Conservation (phyloP, 805 yeast species). For the Jamesozyma gamospora region DNA sequence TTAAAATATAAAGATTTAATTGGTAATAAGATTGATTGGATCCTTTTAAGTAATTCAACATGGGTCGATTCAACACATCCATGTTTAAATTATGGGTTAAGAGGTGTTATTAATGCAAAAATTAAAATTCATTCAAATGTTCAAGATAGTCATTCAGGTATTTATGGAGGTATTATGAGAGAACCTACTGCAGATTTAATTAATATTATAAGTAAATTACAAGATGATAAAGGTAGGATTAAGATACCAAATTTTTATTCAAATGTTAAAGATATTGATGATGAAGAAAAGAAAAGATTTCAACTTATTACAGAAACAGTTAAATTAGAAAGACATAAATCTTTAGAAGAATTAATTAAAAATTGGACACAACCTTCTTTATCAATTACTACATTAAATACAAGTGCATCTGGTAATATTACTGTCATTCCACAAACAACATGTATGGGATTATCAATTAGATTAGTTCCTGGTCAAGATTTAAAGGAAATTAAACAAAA, state of each 20-base stretch:
- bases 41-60: slow-evolving; percentile 78
- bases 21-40: slow-evolving; percentile 71
- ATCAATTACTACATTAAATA: slow-evolving; percentile 73
- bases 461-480: slow-evolving; percentile 86
- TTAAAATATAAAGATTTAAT: slow-evolving; percentile 39
- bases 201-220: slow-evolving; percentile 55
- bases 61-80: slow-evolving; percentile 90
- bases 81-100: slow-evolving; percentile 84
- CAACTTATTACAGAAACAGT: slow-evolving; percentile 45
- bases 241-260: slow-evolving; percentile 62
- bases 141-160: slow-evolving; percentile 93
- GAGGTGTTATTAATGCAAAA: slow-evolving; percentile 83
- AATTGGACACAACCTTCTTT: slow-evolving; percentile 89
- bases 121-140: slow-evolving; percentile 59
- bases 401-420: slow-evolving; percentile 82
- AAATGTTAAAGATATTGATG: slow-evolving; percentile 48
- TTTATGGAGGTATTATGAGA: slow-evolving; percentile 82
- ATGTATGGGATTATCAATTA: slow-evolving; percentile 63
- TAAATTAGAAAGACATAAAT: slow-evolving; percentile 19
- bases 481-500: slow-evolving; percentile 44
- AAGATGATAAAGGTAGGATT: slow-evolving; percentile 45
- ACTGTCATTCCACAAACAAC: slow-evolving; percentile 85
- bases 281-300: slow-evolving; percentile 51
- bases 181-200: slow-evolving; percentile 87
- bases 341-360: slow-evolving; percentile 48